phyloP scores from a whole-genome alignment of 331 rosid species.

The Pyrus hybrid region DNA sequence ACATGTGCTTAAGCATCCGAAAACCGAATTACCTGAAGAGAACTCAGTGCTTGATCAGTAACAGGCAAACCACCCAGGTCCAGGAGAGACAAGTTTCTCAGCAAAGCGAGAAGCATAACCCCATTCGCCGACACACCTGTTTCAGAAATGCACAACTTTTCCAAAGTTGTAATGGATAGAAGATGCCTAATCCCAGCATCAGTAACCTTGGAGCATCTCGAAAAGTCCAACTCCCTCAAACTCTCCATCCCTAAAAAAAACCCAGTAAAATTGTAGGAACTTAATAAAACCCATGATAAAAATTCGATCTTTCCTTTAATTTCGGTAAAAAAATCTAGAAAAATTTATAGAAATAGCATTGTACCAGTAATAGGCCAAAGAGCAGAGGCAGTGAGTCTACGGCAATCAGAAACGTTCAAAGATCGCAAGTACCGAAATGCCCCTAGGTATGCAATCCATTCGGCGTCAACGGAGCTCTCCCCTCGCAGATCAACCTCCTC shows the following conservation, averaged over 20 bases:
- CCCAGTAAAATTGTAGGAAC: neutral
- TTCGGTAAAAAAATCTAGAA: neutral
- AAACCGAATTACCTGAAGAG: constrained; percentile 42
- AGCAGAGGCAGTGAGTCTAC: constrained; percentile 52
- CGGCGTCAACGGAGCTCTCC: constrained; percentile 53
- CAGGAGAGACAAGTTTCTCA: constrained; percentile 47
- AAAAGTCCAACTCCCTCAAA: constrained; percentile 66
- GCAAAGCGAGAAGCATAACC: constrained; percentile 53
- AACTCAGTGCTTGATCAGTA: constrained; percentile 49
- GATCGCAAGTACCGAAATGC: constrained; percentile 50
- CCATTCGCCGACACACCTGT: constrained; percentile 62
- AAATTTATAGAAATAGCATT: neutral
- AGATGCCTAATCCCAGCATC: constrained; percentile 69
- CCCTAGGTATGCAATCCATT: constrained; percentile 96
- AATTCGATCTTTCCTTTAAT: neutral
- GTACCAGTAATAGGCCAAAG: constrained; percentile 76
- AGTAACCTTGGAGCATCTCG: constrained; percentile 64
- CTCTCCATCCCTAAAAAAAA: constrained; percentile 48
- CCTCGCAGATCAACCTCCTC: constrained; percentile 69
- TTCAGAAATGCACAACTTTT: constrained; percentile 57
- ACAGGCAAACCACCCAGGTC: constrained; percentile 90
- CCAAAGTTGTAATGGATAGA: constrained; percentile 48
- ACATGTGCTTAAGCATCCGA: neutral
- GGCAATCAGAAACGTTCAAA: constrained; percentile 58
- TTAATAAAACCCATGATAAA: neutral